Base-by-base conservation (phyloP, 2,329 filamentous ascomycete species). In the Neofusicoccum parvum region DNA sequence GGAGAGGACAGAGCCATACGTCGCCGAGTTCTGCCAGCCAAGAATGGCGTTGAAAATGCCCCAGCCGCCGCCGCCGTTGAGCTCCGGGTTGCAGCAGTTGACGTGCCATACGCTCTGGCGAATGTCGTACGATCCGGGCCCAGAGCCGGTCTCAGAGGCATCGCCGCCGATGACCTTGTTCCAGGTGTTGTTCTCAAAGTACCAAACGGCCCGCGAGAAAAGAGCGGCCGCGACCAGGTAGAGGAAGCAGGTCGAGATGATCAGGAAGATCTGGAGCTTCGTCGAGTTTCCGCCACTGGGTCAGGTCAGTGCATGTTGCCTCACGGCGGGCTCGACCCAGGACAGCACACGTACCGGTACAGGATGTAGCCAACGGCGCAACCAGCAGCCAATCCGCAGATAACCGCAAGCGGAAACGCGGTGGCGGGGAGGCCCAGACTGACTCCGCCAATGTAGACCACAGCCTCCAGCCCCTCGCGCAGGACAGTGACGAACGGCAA, bases 21-120 rank as follows among this genome's bases (percentile, higher is more conserved):
- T 96, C 4, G 91, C 93, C 14, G 90, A 92, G 80, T 96, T 96
- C 67, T 88, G 86, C 93, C 93, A 97, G 65, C 93, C 92, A 9
- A 96, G 83, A 59, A 96, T 83, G 66, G 91, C 88, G 71, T 96
- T 94, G 83, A 96, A 92, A 69, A 96, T 88, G 64, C 91, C 92
- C 92, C 92, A 96, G 48, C 90, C 91, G 37, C 89, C 88, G 53
- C 90, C 90, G 32, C 90, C 90, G 68, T 92, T 88, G 39, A 89
- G 78, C 60, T 87, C 80, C 23, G 92, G 90, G 71, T 87, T 94
- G 76, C 92, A 95, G 81, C 91, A 96, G 88, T 91, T 58, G 23
- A 46, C 54, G 27, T 92, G 65, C 17, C 41, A 64, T n/a, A 53
- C 69, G 62, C 48, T 34, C 32, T 87, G 81, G 64, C 84, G 83